Evolutionary conservation across 805 yeast species (phyloP).

Genomic region (Allodekkera sacchari): DNA sequence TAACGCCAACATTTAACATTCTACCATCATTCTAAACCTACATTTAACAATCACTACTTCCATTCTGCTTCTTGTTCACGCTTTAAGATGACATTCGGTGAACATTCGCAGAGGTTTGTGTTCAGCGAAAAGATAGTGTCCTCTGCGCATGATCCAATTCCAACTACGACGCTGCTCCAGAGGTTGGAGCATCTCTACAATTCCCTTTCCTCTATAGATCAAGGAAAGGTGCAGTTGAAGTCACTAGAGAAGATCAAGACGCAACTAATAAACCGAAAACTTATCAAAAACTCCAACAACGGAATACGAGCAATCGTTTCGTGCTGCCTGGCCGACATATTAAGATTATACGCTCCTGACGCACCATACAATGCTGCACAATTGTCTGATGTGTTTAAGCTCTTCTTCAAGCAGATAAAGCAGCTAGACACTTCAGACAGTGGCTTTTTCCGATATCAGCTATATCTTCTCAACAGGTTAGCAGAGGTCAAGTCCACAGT

Average conservation of each 20-base stretch:
- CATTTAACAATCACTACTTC: too few relatives aligned
- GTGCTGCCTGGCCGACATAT: conserved; percentile 67
- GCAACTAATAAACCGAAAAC: conserved; percentile 49
- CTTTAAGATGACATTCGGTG: too few relatives aligned
- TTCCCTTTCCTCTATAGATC: conserved; percentile 56
- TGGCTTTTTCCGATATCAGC: conserved; percentile 54
- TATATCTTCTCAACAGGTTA: conserved; percentile 55
- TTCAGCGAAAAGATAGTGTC: conserved; percentile 35
- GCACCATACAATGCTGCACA: conserved; percentile 72
- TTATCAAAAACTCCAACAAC: conserved; percentile 49
- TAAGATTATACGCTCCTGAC: conserved; percentile 79
- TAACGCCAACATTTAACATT: too few relatives aligned
- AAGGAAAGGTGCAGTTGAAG: conserved; percentile 42
- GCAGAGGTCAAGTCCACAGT: conserved; percentile 59
- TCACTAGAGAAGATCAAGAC: conserved; percentile 38
- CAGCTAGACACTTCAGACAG: conserved; percentile 42
- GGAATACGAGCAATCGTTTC: conserved; percentile 67
- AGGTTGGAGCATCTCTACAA: conserved; percentile 53
- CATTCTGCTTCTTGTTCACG: too few relatives aligned
- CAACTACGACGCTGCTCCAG: conserved; percentile 51
- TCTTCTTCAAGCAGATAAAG: conserved; percentile 56
- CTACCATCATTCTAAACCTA: too few relatives aligned
- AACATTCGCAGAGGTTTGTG: not conserved
- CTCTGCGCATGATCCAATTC: conserved; percentile 45
- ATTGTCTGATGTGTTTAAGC: conserved; percentile 54